Percentiles rank a stretch among this genome's conserved stretches.
Evolutionary conservation across 257 asterid species (phyloP).

Genomic region (Solanum peruvianum): DNA sequence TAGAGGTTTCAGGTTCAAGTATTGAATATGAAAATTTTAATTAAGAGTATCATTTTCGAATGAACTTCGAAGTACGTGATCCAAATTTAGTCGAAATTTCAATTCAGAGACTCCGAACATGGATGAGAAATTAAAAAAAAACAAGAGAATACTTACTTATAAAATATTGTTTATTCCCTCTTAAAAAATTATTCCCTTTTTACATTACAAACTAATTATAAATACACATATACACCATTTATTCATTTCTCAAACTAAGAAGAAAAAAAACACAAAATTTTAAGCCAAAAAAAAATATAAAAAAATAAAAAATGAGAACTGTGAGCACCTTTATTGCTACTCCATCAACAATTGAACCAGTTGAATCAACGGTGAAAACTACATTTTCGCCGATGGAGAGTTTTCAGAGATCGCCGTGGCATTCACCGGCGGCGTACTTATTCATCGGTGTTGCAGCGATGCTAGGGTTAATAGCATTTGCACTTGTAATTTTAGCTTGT

Average conservation of each 20-base stretch:
- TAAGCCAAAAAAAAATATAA: neutral
- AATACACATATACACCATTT: neutral
- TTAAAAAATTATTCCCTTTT: neutral
- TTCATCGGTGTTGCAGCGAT: constrained; percentile 82
- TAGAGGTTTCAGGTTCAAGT: too few species aligned
- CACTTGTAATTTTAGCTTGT: constrained; percentile 68
- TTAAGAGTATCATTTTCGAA: too few species aligned
- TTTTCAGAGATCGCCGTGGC: constrained; percentile 60
- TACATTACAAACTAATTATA: neutral
- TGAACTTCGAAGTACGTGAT: too few species aligned
- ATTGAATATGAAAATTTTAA: too few species aligned
- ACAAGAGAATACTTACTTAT: neutral
- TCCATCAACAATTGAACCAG: neutral
- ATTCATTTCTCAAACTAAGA: neutral
- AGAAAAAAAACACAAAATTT: neutral
- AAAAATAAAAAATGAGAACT: neutral
- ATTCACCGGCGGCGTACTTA: constrained; percentile 79
- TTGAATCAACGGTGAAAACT: neutral
- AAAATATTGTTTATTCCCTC: neutral
- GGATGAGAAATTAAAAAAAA: too few species aligned
- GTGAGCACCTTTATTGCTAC: neutral
- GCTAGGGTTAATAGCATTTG: constrained; percentile 81
- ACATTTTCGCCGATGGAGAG: neutral
- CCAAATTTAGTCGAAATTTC: too few species aligned
- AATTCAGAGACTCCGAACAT: too few species aligned